These are phyloP conservation scores for Boletus bicolor DNA, from an alignment of 768 basidiomycete species.

Conservation along the genomic window DNA sequence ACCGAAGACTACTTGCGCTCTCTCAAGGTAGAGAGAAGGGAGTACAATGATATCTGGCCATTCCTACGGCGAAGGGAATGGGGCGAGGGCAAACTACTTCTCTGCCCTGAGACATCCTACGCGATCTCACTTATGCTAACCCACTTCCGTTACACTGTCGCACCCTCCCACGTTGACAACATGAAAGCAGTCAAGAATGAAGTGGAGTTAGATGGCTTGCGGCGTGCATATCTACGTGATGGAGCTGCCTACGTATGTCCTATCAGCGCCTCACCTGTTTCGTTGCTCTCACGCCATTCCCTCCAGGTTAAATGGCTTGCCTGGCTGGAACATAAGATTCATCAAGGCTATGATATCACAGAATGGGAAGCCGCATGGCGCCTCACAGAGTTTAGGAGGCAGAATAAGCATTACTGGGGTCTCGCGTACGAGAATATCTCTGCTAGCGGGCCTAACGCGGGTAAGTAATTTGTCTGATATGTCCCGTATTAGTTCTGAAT, in stretches of 20 bases:
- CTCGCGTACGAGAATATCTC: constrained; percentile 89
- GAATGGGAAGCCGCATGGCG: constrained; percentile 92
- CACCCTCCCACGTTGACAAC: constrained; percentile 65
- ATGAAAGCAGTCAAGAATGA: constrained; percentile 89
- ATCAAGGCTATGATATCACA: constrained; percentile 75
- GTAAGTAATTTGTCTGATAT: constrained; percentile 31
- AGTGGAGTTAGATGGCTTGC: constrained; percentile 78
- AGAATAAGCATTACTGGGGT: constrained; percentile 73
- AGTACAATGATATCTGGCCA: constrained; percentile 78
- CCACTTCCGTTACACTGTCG: constrained; percentile 73
- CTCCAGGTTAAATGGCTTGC: constrained; percentile 74
- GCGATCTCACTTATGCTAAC: constrained; percentile 85
- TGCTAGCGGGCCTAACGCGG: constrained; percentile 85
- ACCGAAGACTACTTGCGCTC: constrained; percentile 56
- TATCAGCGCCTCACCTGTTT: constrained; percentile 7
- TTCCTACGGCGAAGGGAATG: constrained; percentile 73
- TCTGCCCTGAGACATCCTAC: constrained; percentile 72
- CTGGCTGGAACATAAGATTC: constrained; percentile 82
- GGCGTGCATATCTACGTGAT: constrained; percentile 84
- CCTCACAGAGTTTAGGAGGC: constrained; percentile 70
- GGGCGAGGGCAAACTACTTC: constrained; percentile 78
- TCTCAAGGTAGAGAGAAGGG: constrained; percentile 53
- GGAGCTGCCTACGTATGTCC: constrained; percentile 75
- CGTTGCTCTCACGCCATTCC: constrained; percentile 10
- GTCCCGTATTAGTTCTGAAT: neutral